Base-by-base conservation (phyloP, 2,329 filamentous ascomycete genomes). In the Penicillium concentricum region DNA sequence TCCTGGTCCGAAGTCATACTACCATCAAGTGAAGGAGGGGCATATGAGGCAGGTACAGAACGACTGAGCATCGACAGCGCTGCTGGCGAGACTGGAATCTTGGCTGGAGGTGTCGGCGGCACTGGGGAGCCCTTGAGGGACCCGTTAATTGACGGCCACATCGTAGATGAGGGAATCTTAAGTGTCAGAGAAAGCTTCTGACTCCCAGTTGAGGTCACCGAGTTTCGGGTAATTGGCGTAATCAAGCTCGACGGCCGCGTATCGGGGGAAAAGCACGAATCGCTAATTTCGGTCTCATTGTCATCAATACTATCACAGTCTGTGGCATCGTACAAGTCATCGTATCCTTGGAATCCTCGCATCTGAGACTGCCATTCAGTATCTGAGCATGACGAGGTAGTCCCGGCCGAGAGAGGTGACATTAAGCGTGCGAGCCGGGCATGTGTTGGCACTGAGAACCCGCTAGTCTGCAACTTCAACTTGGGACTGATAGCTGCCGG, bases 1-100 rank as follows among this genome's bases (percentile, higher is more conserved):
- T 95, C 83, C 71, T 96, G 92, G 69, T 97, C 92, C 2, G 92
- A 96, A 9, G 87, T 89, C 67, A 94, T 78, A 74, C 91, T 96
- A 22, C 92, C 92, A 76, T 96, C 92, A 4, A 96, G 81, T 5
- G 93, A 97, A 4, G 93, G 93, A 5, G 92, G 88, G 6, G 90
- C 88, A 54, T 91, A 92, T 30, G 86, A 83, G 35, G 85, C 87
- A 2, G 91, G 91, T 4, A 93, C 81, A 46, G 85, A 82, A 22
- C 87, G 82, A 28, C 84, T 82, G 72, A 96, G 85, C 68, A 90
- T 87, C 12, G 86, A 86, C 64, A 93, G 81, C 55, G 88, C 85
- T 18, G 85, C 86, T 4, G 90, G 89, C 5, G 90, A 92, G 75
- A 95, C 88, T 54, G 87, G 84, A 22, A 94, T 84, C 69, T 81